Percentiles rank a stretch among this genome's conserved stretches.
Conservation (phyloP, 305 asterid genomes). For the Euphrasia arctica region DNA sequence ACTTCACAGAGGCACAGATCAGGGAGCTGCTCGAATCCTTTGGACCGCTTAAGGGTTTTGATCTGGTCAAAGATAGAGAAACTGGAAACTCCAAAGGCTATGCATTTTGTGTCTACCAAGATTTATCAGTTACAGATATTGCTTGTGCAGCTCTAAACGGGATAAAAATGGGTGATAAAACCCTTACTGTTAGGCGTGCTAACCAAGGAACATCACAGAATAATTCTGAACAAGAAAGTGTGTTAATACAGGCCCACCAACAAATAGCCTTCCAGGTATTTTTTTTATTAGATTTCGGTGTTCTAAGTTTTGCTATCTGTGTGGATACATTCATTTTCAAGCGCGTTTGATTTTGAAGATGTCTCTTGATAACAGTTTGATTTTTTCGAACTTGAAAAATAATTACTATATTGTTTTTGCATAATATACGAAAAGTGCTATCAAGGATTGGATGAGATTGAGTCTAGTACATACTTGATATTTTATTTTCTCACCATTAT, state of each 20-base stretch:
- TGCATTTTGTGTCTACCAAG: constrained; percentile 79
- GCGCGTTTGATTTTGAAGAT: constrained; percentile 1
- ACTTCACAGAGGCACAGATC: constrained; percentile 72
- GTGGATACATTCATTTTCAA: neutral
- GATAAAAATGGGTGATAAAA: constrained; percentile 84
- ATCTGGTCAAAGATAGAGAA: constrained; percentile 83
- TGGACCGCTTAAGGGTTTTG: constrained; percentile 77
- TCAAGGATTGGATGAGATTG: neutral
- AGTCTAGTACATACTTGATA: too few relatives aligned
- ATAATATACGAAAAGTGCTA: neutral
- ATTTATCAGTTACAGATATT: constrained; percentile 72
- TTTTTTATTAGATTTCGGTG: constrained; percentile 9
- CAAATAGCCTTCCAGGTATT: constrained; percentile 75
- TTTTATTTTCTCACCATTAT: too few relatives aligned
- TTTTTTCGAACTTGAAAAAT: neutral
- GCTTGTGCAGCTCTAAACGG: constrained; percentile 90
- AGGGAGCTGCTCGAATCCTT: constrained; percentile 85
- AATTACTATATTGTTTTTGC: neutral
- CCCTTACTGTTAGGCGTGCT: constrained; percentile 83
- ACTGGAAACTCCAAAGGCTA: constrained; percentile 90
- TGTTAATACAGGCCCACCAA: constrained; percentile 75
- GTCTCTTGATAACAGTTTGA: neutral
- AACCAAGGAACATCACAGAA: constrained; percentile 64
- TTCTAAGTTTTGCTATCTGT: neutral
- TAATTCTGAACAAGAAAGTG: constrained; percentile 77